Base-by-base conservation (phyloP, 805 yeast species). In the Pichia phayaonensis region DNA sequence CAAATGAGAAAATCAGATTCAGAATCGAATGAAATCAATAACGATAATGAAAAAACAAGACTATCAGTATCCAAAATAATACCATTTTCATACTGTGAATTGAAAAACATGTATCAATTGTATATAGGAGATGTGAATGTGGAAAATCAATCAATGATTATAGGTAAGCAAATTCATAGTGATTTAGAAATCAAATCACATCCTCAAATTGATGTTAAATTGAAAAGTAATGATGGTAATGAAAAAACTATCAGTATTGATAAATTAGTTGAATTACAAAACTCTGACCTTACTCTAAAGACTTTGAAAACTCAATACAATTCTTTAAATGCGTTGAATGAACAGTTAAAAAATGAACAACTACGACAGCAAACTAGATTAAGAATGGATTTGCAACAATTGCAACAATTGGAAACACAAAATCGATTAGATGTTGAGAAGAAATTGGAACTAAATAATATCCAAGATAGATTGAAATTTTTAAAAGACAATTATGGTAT, bases 71-170 rank as follows among this genome's bases (percentile, higher is more conserved):
- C 90, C 0, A 75, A 72, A 49, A 61, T 86, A 10, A 64, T 83
- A 12, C 77, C 84, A 0, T 71, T 75, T 31, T 64, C 73, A 16
- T 85, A 89, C 86, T 86, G 94, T 68, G 92, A 86, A 62, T 65
- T 85, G 44, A 67, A 80, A 40, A 72, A 68, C 20, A 72, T 75
- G 52, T 85, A 79, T 60, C 71, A 73, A 23, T 60, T 80, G 0
- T 84, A 76, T 56, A 67, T 73, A 21, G 66, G 73, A 7, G 50
- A 45, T 13, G 26, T 45, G 2, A 58, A 58, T 2, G 61, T 57
- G 31, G 63, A 64, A 22, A 75, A 74, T 5, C 56, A 53, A 3
- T 72, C 75, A 2, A 73, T 83, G 71, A 50, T 51, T 2, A 55
- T 66, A 13, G 92, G 92, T 0, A 60, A 65, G 6, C 58, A 56